Base-by-base conservation (phyloP, 176 grass and related monocot species). In the Pontederia crassipes region DNA sequence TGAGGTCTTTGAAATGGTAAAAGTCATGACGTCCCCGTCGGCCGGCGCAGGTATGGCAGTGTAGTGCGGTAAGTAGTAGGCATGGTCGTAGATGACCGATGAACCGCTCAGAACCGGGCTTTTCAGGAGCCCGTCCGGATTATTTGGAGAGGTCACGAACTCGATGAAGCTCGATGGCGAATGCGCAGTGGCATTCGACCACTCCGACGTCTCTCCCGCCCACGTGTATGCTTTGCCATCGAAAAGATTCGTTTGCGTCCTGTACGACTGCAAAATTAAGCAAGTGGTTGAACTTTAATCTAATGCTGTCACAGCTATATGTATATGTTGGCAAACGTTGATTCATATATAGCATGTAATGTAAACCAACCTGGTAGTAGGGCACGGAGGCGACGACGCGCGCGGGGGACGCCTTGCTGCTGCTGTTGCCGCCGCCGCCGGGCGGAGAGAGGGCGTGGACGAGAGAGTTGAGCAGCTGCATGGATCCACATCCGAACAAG, bases 51-150 rank as follows among this genome's bases (percentile, higher is more conserved):
- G 75, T 67, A 89, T 85, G 40, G 86, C 72, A 2, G 89, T 77
- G 28, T 72, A 88, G 66, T 89, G 85, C 28, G 89, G 89, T 81
- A 84, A 95, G 60, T 75, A 95, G 69, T 95, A 95, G 0, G 85
- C 89, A 80, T 70, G 81, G 78, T 95, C 89, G 69, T 78, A 6
- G 65, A 95, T 78, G 12, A 66, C 79, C 28, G 66, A 45, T 12
- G 81, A 62, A 54, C 58, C 66, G 54, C 17, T 49, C 49, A 95
- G 70, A 66, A 75, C 82, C 11, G 81, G 60, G 48, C 75, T 1
- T 11, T 35, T 12, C 45, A 89, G 67, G 40, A 27, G 2, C 26
- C 81, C 10, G 57, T 89, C 89, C 0, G 89, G 89, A 65, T 95
- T 89, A 62, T 89, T 89, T 0, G 89, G 89, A 24, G 81, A 88